These are phyloP conservation scores for Rhynchosporium graminicola DNA, from an alignment of 2,329 filamentous ascomycete genomes.

Conservation along the genomic window DNA sequence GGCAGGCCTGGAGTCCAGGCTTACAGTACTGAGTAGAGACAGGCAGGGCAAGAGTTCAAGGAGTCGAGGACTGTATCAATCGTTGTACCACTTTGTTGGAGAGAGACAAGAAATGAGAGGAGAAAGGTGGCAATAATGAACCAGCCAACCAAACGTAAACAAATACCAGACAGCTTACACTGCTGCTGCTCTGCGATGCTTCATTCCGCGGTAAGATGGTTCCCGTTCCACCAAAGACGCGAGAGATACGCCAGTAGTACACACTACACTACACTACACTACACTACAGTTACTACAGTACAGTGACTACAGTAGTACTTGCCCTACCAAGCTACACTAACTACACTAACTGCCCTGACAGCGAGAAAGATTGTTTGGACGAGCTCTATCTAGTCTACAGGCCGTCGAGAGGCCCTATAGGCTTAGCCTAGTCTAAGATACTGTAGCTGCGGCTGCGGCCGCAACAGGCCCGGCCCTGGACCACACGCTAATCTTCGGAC, in stretches of 20 bases:
- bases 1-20: neutral
- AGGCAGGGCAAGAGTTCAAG: neutral
- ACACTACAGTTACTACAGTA: too few relatives aligned
- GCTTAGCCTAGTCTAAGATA: too few relatives aligned
- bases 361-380: neutral
- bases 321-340: neutral
- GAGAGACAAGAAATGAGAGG: neutral
- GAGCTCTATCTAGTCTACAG: too few relatives aligned
- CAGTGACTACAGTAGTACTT: too few relatives aligned
- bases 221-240: constrained; percentile 2
- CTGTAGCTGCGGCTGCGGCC: neutral
- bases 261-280: too few relatives aligned
- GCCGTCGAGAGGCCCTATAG: too few relatives aligned
- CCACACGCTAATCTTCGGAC: constrained; percentile 6
- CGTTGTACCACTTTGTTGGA: neutral
- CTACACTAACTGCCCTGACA: neutral
- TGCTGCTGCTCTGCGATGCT: too few relatives aligned
- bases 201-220: neutral
- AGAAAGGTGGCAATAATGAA: neutral
- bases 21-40: too few relatives aligned
- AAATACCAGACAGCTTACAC: neutral
- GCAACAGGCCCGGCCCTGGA: neutral
- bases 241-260: neutral
- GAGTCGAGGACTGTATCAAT: neutral
- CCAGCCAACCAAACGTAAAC: neutral